Evolutionary conservation across 129 eudicot genomes (phyloP).

Genomic region (Calendula officinalis): DNA sequence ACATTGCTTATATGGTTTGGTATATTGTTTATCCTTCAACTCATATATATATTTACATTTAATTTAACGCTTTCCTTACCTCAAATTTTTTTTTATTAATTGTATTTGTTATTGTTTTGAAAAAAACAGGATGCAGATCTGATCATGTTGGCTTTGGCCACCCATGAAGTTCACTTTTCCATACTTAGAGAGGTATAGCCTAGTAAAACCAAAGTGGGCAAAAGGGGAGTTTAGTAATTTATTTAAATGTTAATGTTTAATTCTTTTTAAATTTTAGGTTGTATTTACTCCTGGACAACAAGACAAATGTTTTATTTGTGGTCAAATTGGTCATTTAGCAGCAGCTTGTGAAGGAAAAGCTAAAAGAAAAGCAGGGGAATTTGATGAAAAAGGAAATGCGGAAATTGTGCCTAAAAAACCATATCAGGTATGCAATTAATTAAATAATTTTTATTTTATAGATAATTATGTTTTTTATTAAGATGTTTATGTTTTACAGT

Average conservation of each 20-base stretch:
- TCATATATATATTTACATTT: conserved; percentile 3
- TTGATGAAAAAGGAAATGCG: conserved; percentile 70
- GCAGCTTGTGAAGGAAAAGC: conserved; percentile 27
- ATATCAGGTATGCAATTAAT: conserved; percentile 37
- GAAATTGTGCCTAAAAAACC: conserved; percentile 71
- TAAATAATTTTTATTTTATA: no score
- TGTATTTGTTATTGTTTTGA: conserved; percentile 5
- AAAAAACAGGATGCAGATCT: conserved; percentile 63
- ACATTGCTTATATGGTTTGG: conserved; percentile 82
- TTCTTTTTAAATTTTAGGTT: conserved; percentile 11
- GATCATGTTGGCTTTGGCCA: conserved; percentile 67
- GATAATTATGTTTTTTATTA: background rate
- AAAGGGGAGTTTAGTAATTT: no score
- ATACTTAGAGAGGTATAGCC: conserved; percentile 63
- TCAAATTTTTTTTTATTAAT: background rate
- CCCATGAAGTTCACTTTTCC: conserved; percentile 50
- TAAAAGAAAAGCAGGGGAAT: conserved; percentile 21
- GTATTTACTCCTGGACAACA: conserved; percentile 51
- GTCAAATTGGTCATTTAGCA: conserved; percentile 25
- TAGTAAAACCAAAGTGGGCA: background rate
- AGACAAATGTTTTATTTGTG: conserved; percentile 38
- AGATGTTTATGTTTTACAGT: conserved; percentile 34
- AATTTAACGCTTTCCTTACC: background rate
- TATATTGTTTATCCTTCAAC: conserved; percentile 29
- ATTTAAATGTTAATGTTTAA: background rate